Conservation (phyloP, 192 early-diverging fungal genomes). For the Backusella mclennaniae region DNA sequence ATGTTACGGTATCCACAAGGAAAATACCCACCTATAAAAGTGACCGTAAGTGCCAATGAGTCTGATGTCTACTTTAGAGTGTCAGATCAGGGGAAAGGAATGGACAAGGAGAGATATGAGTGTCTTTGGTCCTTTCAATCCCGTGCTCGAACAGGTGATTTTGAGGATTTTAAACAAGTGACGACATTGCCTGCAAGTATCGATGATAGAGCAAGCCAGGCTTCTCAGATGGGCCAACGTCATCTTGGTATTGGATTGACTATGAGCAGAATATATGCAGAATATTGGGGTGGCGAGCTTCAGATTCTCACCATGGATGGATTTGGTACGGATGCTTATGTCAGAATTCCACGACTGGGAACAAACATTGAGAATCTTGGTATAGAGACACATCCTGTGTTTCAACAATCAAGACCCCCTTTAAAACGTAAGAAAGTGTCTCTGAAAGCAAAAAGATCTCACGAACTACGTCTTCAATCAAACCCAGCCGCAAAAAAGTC, state of each 20-base stretch:
- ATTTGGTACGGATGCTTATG: constrained; percentile 90
- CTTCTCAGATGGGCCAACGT: constrained; percentile 16
- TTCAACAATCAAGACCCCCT: not conserved
- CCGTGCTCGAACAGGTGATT: constrained; percentile 38
- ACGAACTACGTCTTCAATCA: not conserved
- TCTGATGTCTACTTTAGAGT: constrained; percentile 86
- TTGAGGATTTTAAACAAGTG: constrained; percentile 67
- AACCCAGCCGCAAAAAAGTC: not conserved
- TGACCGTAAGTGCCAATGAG: constrained; percentile 78
- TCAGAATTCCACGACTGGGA: constrained; percentile 73
- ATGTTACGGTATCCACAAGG: constrained; percentile 50
- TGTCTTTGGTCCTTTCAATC: constrained; percentile 71
- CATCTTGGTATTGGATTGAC: constrained; percentile 88
- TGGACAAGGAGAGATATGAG: constrained; percentile 56
- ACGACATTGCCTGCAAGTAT: constrained; percentile 78
- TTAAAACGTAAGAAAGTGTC: not conserved
- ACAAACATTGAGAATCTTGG: constrained; percentile 60
- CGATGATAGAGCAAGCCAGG: constrained; percentile 30
- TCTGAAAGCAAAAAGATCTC: not conserved
- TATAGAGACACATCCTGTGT: constrained; percentile 19
- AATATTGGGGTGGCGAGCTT: constrained; percentile 94
- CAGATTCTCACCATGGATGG: constrained; percentile 80
- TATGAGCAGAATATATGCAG: constrained; percentile 87
- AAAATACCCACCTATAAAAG: constrained; percentile 69
- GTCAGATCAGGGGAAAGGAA: constrained; percentile 92